Base-by-base conservation (phyloP, 306 rosid genomes). In the Quercus robur region DNA sequence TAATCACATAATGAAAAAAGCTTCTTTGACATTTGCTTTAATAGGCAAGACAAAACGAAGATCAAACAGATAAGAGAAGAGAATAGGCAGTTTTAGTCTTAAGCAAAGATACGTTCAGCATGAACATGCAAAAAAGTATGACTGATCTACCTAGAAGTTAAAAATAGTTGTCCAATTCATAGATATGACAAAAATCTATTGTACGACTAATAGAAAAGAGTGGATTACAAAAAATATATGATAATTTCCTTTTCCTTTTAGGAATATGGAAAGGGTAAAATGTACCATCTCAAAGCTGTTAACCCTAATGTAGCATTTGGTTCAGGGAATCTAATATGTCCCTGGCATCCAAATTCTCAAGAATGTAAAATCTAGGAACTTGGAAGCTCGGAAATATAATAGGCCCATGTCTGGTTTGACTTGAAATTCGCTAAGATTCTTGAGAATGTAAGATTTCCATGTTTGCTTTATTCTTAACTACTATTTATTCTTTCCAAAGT, bases 11-110 rank as follows among this genome's bases (percentile, higher is more conserved):
- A 84, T 54, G 63, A 38, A 21, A 44, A 5, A 86, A 71, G 44
- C 26, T 63, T 20, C 74, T 83, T 23, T n/a, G 66, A 49, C 35
- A 79, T 28, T 75, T 75, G 66, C 33, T 51, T 61, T 4, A 62
- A 73, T 56, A 74, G 70, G 15, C 44, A 79, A 46, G 58, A 56
- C 19, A 55, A 35, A 76, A 71, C 14, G 21, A 64, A 57, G 74
- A 76, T 41, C 49, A 77, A 55, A 28, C 73, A 49, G 59, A 15
- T 19, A 3, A 26, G n/a, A 33, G 35, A 51, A 73, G 68, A 44
- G 52, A 41, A 63, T 44, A 18, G 21, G 12, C 57, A 71, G 12
- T 18, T 3, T 75, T 49, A 78, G 38, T 8, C 72, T 33, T 33
- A 56, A 41, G 31, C 33, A 21, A 63, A 7, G 11, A 56, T 30